Conservation (phyloP, 148 eudicot species). For the Cornus florida region DNA sequence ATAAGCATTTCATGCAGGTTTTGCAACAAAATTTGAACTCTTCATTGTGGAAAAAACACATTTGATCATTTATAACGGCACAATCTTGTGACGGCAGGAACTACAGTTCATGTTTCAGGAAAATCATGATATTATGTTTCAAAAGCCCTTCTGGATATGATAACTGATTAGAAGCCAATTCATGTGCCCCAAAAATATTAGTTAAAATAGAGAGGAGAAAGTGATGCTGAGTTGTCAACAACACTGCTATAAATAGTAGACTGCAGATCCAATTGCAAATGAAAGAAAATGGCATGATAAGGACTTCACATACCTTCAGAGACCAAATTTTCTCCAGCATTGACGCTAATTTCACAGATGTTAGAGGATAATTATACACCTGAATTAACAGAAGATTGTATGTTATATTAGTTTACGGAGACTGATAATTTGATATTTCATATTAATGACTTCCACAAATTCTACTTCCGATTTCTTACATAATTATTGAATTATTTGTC, state of each 20-base stretch:
- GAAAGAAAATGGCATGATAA: slow-evolving; percentile 5
- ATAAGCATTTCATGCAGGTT: no score
- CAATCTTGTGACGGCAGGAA: neutral
- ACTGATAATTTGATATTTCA: neutral
- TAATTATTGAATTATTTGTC: slow-evolving; percentile 1
- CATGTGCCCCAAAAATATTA: no score
- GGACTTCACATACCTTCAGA: slow-evolving; percentile 62
- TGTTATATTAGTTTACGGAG: neutral
- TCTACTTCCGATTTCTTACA: no score
- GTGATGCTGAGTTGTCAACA: neutral
- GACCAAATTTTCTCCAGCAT: slow-evolving; percentile 69
- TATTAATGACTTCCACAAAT: neutral
- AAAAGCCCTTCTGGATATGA: no score
- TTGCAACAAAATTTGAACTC: neutral
- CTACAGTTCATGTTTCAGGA: neutral
- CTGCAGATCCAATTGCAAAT: neutral
- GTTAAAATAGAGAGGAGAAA: no score
- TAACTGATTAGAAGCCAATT: no score
- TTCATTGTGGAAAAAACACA: neutral
- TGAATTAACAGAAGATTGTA: slow-evolving; percentile 25
- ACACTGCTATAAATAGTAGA: neutral
- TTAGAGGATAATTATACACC: slow-evolving; percentile 68
- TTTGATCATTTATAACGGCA: neutral
- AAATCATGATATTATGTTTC: no score
- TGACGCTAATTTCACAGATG: slow-evolving; percentile 56